A percentile compares a stretch with the other conserved stretches of the same genome.
These are phyloP conservation scores for Colletotrichum sp. DNA, from an alignment of 2,329 filamentous ascomycete species.

Conservation along the genomic window DNA sequence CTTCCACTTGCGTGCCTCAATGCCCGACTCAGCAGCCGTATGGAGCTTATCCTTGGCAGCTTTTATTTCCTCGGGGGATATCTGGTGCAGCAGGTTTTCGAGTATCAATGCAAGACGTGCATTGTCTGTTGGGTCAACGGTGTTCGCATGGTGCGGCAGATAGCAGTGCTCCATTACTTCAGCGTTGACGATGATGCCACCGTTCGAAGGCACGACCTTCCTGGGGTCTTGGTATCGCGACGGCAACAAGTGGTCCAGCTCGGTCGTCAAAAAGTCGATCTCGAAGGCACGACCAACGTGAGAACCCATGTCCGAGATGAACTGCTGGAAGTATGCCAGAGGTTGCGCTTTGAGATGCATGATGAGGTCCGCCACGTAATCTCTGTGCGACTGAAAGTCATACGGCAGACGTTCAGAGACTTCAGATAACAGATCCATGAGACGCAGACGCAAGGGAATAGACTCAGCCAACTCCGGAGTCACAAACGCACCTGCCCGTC, in stretches of 20 bases:
- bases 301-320: conserved; percentile 40
- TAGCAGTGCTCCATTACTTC: conserved; percentile 62
- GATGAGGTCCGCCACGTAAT: conserved; percentile 64
- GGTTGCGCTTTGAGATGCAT: conserved; percentile 63
- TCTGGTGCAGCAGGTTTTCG: conserved; percentile 66
- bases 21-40: conserved; percentile 48
- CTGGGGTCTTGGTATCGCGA: conserved; percentile 44
- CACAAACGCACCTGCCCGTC: conserved; percentile 31
- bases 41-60: conserved; percentile 40
- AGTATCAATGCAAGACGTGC: conserved; percentile 73
- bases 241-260: conserved; percentile 51
- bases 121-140: conserved; percentile 67
- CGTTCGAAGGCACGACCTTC: conserved; percentile 38
- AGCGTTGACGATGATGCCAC: conserved; percentile 45
- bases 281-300: conserved; percentile 1
- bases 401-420: conserved; percentile 50
- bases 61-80: conserved; percentile 42
- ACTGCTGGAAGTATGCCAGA: conserved; percentile 59
- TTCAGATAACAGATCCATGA: conserved; percentile 62
- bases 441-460: conserved; percentile 63
- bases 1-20: conserved; percentile 54
- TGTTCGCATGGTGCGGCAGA: conserved; percentile 69
- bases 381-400: conserved; percentile 44
- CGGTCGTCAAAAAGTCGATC: conserved; percentile 25
- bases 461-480: conserved; percentile 55